A percentile compares a stretch with the other conserved stretches of the same genome.
Conservation (phyloP, 495 filamentous ascomycete genomes). For the Penicillium goetzii region DNA sequence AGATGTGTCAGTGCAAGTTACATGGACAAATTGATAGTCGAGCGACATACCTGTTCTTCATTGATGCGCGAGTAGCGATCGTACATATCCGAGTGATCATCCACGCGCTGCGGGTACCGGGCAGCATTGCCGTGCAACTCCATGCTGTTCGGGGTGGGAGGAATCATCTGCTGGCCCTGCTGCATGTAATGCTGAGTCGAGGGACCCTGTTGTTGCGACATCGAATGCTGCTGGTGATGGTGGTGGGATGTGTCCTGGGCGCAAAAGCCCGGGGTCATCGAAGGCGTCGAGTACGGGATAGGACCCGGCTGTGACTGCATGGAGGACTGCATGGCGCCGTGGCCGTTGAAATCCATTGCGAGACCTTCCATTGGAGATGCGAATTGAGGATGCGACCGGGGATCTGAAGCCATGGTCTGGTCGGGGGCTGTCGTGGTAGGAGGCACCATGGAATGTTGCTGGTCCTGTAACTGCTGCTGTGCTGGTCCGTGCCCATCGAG, state of each 20-base stretch:
- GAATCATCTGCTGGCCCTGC: slow-evolving; percentile 68
- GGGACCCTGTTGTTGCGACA: slow-evolving; percentile 63
- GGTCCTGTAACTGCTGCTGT: slow-evolving; percentile 37
- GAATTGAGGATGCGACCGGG: slow-evolving; percentile 37
- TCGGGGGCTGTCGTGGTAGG: slow-evolving; percentile 38
- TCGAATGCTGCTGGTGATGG: slow-evolving; percentile 26
- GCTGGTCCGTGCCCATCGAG: slow-evolving; percentile 48
- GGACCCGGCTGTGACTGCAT: slow-evolving; percentile 31
- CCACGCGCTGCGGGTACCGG: slow-evolving; percentile 65
- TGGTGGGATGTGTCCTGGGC: slow-evolving; percentile 36
- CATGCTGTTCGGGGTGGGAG: slow-evolving; percentile 90
- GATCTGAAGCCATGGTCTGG: slow-evolving; percentile 34
- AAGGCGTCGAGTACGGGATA: slow-evolving; percentile 38
- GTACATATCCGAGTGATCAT: slow-evolving; percentile 65
- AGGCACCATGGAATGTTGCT: slow-evolving; percentile 33
- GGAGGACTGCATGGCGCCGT: slow-evolving; percentile 35
- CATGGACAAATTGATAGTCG: neutral
- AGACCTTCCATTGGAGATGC: slow-evolving; percentile 36
- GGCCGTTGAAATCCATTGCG: slow-evolving; percentile 40
- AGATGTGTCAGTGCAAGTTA: neutral
- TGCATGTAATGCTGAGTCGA: slow-evolving; percentile 57
- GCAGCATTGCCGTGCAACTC: slow-evolving; percentile 75
- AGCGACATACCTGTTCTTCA: slow-evolving; percentile 73
- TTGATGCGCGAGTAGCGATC: slow-evolving; percentile 75
- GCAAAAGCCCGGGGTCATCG: slow-evolving; percentile 45